Base-by-base conservation (phyloP, 116 monocot genomes). In the Zostera marina region DNA sequence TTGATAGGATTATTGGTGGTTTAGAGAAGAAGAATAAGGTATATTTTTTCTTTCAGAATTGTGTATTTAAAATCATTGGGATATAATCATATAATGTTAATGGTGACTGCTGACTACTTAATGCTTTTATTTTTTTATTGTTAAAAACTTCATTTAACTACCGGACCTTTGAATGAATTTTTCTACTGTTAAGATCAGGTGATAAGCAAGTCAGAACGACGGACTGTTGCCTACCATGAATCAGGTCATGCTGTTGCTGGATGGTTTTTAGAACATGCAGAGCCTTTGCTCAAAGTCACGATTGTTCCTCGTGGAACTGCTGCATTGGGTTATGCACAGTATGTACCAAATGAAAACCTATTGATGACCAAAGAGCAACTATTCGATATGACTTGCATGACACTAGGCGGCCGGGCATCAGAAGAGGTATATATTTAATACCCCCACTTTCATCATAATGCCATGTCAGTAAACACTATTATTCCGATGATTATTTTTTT, bases 21-120 rank as follows among this genome's bases (percentile, higher is more conserved):
- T 62, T 99, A 69, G 91, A 99, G 73, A 99, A 99, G 81, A 99
- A 87, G 75, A 99, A 99, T 63, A 99, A 87, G 86, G 99, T 84
- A 68, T 51, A 22, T 56, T 46, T 56, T 44, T 3, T 58, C 7
- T 40, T 40, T 66, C 32, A 11, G 13, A 20, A 54, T 57, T 57
- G 12, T 26, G 20, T 59, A 6, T 8, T 42, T 46, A 46, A 46
- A 12, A 46, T n/a, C 11, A 46, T 11, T 46, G 46, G 5, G n/a
- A 46, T 46, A 46, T 46, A 46, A 11, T 11, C n/a, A n/a, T n/a
- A n/a, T n/a, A n/a, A n/a, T n/a, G n/a, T n/a, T n/a, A n/a, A n/a
- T n/a, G n/a, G n/a, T n/a, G n/a, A n/a, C 5, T 11, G n/a, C 2
- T 11, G n/a, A 11, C 4, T 46, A 32, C 5, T 32, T 32, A 32